phyloP scores from a whole-genome alignment of 2,329 filamentous ascomycete genomes.

The Cyphellophora attinorum region DNA sequence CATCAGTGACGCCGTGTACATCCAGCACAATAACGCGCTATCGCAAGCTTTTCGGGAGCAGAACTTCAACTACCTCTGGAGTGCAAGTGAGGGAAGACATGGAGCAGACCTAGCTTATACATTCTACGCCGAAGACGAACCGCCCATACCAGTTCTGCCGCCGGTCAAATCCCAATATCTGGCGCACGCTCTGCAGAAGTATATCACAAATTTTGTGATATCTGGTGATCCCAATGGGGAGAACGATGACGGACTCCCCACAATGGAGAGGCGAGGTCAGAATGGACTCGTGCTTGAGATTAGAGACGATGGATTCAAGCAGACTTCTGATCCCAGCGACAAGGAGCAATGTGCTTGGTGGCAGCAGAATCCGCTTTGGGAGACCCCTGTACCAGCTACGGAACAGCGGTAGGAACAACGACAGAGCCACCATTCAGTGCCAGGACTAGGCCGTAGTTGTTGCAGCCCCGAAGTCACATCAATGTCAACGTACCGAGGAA shows the following conservation, averaged over 20 bases:
- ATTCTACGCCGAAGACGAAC: conserved; percentile 39
- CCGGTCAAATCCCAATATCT: conserved; percentile 26
- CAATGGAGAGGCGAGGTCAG: conserved; percentile 35
- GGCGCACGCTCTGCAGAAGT: conserved; percentile 27
- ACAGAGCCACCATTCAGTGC: no score
- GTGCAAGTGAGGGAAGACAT: conserved; percentile 43
- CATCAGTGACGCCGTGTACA: conserved; percentile 35
- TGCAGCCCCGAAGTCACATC: no score
- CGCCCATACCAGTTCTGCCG: no score
- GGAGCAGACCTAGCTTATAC: conserved; percentile 44
- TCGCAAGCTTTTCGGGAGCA: conserved; percentile 39
- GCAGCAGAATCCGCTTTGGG: no score
- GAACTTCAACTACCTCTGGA: conserved; percentile 45
- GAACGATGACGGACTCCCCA: conserved; percentile 32
- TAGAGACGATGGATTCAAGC: no score
- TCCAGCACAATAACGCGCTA: conserved; percentile 46
- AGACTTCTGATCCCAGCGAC: conserved; percentile 39
- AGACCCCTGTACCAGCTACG: no score
- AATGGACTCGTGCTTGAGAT: conserved; percentile 32
- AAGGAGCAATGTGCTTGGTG: conserved; percentile 44
- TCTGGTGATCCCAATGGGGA: conserved; percentile 25
- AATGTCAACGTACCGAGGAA: no score
- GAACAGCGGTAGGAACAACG: no score
- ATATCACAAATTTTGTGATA: conserved; percentile 27
- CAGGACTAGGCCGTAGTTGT: no score